Evolutionary conservation across 768 basidiomycete genomes (phyloP).

Genomic region (Hygrophoropsis aurantiaca): DNA sequence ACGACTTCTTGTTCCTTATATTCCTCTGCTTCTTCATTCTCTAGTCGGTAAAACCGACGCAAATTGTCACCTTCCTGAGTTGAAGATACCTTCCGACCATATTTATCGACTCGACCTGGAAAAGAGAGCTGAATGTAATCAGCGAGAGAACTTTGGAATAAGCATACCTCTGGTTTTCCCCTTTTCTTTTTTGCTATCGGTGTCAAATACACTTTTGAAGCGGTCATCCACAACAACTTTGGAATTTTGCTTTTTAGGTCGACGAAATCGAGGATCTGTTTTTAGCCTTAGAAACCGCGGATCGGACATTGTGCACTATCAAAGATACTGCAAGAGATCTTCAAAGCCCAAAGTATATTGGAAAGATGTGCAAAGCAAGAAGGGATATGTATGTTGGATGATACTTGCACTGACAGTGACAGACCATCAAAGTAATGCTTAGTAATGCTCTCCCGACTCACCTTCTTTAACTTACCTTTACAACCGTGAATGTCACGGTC

Average conservation of each 20-base stretch:
- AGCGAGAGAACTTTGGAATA: constrained; percentile 4
- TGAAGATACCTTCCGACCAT: constrained; percentile 72
- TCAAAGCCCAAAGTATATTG: not conserved
- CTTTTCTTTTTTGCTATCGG: constrained; percentile 41
- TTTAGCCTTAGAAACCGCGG: constrained; percentile 85
- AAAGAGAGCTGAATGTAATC: constrained; percentile 11
- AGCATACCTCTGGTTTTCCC: constrained; percentile 22
- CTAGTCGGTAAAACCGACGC: constrained; percentile 78
- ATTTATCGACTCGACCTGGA: constrained; percentile 79
- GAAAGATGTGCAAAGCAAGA: not conserved
- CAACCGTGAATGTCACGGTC: constrained; percentile 1
- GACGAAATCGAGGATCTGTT: constrained; percentile 91
- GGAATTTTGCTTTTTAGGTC: constrained; percentile 72
- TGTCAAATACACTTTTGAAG: constrained; percentile 77
- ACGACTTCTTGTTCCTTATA: constrained; percentile 24
- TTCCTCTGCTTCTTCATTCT: constrained; percentile 41
- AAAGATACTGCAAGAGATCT: not conserved
- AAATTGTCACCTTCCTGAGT: constrained; percentile 75
- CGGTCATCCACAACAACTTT: constrained; percentile 92
- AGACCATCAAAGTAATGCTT: not conserved
- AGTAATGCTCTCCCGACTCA: not conserved
- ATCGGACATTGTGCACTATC: constrained; percentile 73
- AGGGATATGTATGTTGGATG: not conserved
- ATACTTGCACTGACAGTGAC: not conserved
- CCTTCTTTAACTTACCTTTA: not conserved